phyloP scores from a whole-genome alignment of 306 rosid genomes.

The Cicer pinnatifidum region DNA sequence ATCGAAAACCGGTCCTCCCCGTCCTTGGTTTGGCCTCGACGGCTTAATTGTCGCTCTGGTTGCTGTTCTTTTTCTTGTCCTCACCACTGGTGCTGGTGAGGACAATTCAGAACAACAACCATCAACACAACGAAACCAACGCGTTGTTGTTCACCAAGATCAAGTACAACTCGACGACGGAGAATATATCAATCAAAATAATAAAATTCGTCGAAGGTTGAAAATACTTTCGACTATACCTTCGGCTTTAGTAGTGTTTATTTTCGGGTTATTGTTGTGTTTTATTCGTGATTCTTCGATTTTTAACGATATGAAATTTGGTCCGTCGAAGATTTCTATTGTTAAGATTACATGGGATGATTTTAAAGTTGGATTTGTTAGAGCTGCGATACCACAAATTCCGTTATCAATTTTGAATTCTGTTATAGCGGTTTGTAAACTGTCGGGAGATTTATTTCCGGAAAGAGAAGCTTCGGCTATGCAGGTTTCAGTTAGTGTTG shows the following conservation, averaged over 20 bases:
- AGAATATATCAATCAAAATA: too few relatives aligned
- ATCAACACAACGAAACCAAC: too few relatives aligned
- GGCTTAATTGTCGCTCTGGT: conserved; percentile 62
- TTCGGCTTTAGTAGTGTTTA: conserved; percentile 65
- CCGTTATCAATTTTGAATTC: conserved; percentile 76
- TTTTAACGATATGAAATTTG: conserved; percentile 54
- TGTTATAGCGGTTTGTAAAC: conserved; percentile 76
- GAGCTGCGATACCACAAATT: conserved; percentile 78
- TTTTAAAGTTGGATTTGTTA: conserved; percentile 66
- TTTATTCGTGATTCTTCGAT: conserved; percentile 67
- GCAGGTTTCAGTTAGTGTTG: conserved; percentile 72
- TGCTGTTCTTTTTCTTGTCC: conserved; percentile 56
- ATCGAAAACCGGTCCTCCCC: conserved; percentile 54
- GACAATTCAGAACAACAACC: neutral
- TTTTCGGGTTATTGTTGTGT: conserved; percentile 61
- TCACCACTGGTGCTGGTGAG: conserved; percentile 76
- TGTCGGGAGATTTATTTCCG: conserved; percentile 80
- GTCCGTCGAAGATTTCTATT: conserved; percentile 55
- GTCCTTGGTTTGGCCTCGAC: conserved; percentile 71
- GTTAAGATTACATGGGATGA: conserved; percentile 70
- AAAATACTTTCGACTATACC: conserved; percentile 56
- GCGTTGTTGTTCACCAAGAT: too few relatives aligned
- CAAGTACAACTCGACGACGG: too few relatives aligned
- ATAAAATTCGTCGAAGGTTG: conserved; percentile 38
- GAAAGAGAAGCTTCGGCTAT: conserved; percentile 70